Evolutionary conservation across 106 monocot genomes (phyloP), one percentile per base, ranked within the genome.

Genomic region (Apostasia shenzhenica): DNA sequence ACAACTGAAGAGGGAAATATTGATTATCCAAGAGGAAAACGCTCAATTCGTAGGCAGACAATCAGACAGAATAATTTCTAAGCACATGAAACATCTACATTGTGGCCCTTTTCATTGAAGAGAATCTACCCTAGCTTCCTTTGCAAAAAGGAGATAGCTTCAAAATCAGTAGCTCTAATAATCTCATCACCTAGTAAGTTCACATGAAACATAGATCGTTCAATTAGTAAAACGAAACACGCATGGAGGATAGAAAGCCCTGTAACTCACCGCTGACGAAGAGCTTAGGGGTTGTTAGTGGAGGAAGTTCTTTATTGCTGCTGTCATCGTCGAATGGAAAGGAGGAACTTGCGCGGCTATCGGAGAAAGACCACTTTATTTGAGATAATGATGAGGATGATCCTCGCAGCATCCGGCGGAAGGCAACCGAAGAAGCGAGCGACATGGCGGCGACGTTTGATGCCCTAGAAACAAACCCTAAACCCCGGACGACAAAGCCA

Each of bases 191-290:
- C 0, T 26, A 26, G 26, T 26, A 26, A 26, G 26, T 26, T 26
- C 26, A 26, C 0, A 26, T 26, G 26, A 26, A 26, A 26, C 26
- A 26, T 26, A 48, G 2, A 65, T 48, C 37, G 37, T 48, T 64
- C 2, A 9, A 47, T 1, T n/a, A 63, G 2, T 63, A 45, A 43
- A 63, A 38, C 65, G 8, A 48, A 48, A 2, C 14, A 47, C 50
- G 7, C 3, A 45, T 8, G 6, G 65, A 47, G n/a, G 26, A 65
- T 41, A 8, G 48, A 47, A 65, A 65, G 1, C 65, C 8, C 65
- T 65, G 48, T 1, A 63, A 48, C 65, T 65, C 65, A 65, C 65
- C 65, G 37, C 65, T 65, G 48, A 65, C 65, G 37, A 65, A 65
- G 14, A 65, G 48, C 48, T 65, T 65, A 3, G 65, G 65, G 48